Base-by-base conservation (phyloP, 306 rosid genomes). In the Dryas octopetala region DNA sequence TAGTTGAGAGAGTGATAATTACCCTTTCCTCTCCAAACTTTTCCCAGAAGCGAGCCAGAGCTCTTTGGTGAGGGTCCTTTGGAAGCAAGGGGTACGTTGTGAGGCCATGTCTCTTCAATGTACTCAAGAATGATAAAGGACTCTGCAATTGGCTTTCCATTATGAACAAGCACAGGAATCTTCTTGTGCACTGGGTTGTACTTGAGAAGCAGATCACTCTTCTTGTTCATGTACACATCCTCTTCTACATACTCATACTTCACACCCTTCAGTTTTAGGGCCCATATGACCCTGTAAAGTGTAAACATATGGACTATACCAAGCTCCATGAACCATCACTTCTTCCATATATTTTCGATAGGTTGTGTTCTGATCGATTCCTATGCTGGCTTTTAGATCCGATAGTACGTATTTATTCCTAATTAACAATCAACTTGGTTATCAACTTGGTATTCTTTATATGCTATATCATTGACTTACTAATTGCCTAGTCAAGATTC, bases 71-170 rank as follows among this genome's bases (percentile, higher is more conserved):
- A 2, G 60, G 74, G 13, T 76, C 79, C 45, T 66, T 67, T 2
- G 80, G 80, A 45, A 76, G 80, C 60, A 76, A 40, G 47, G 80
- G 74, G 48, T n/a, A n/a, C n/a, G n/a, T 44, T 76, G 13, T 66
- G 67, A 15, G 80, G 68, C 80, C 80, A 66, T 46, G 41, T 38
- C 40, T 76, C 80, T 66, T 76, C 80, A 50, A 76, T 67, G 58
- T 67, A 76, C 55, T 76, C 80, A 12, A 76, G 74, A 47, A 76
- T 55, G 19, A 76, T 60, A 16, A 13, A 1, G 40, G 80, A 76
- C 68, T 67, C 80, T 23, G 60, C 74, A 4, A 48, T 16, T 26
- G 68, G 44, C 58, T 76, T 76, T 17, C 61, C 80, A 3, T 49
- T 74, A 67, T 67, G 74, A 57, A 76, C 49, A n/a, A 76, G 66